Percentiles rank a stretch among this genome's conserved stretches.
phyloP scores from a whole-genome alignment of 768 basidiomycete species.

The Agrocybe chaxingu region DNA sequence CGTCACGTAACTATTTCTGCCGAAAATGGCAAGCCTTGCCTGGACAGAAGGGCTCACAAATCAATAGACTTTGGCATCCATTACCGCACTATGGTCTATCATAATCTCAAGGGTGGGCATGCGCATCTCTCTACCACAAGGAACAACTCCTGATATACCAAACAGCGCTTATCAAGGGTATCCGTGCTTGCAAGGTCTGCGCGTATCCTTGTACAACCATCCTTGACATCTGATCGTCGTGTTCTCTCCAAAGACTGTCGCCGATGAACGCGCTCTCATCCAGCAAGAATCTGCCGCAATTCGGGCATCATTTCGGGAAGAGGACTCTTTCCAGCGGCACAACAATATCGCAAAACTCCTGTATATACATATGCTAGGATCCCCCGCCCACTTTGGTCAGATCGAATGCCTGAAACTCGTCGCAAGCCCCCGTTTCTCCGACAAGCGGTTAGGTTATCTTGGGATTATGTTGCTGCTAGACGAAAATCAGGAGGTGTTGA shows the following conservation, averaged over 20 bases:
- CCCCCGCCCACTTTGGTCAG: constrained; percentile 98
- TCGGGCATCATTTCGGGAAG: constrained; percentile 94
- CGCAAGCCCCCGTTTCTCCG: constrained; percentile 91
- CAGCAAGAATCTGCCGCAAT: constrained; percentile 98
- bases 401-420: constrained; percentile 96
- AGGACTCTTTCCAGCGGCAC: constrained; percentile 92
- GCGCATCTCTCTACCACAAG: background rate
- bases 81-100: constrained; percentile 59
- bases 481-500: constrained; percentile 97
- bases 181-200: constrained; percentile 90
- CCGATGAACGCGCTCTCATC: constrained; percentile 95
- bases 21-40: background rate
- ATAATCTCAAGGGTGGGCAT: constrained; percentile 78
- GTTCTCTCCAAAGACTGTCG: constrained; percentile 71
- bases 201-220: constrained; percentile 5
- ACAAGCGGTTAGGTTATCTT: constrained; percentile 94
- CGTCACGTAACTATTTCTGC: background rate
- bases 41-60: constrained; percentile 6
- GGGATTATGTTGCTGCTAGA: constrained; percentile 98
- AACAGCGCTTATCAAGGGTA: constrained; percentile 94
- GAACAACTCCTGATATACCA: constrained; percentile 20
- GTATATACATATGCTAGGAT: constrained; percentile 99
- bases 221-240: constrained; percentile 17
- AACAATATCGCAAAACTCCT: constrained; percentile 98
- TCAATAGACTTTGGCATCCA: background rate